Percentiles rank a stretch among this genome's conserved stretches.
phyloP scores from a whole-genome alignment of 2,329 filamentous ascomycete genomes.

The Colletotrichum musicola region DNA sequence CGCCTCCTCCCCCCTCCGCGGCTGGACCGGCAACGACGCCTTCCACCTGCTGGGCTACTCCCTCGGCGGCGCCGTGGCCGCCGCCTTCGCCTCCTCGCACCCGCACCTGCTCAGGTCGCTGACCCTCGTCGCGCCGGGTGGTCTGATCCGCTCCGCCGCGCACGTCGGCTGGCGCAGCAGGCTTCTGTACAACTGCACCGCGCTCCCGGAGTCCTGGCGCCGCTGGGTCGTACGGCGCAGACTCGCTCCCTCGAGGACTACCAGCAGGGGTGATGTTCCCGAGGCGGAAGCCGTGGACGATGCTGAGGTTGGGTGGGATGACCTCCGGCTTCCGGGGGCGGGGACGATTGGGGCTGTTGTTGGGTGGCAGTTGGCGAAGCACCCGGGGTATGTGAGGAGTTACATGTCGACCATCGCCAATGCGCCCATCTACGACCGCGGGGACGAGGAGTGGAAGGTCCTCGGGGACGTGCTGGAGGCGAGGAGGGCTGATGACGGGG shows the following conservation, averaged over 20 bases:
- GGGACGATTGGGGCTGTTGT: constrained; percentile 72
- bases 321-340: constrained; percentile 63
- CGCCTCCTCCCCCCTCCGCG: constrained; percentile 68
- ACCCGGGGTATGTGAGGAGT: constrained; percentile 76
- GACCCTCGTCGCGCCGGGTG: constrained; percentile 75
- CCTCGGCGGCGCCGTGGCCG: constrained; percentile 80
- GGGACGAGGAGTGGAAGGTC: constrained; percentile 69
- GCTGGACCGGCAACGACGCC: constrained; percentile 64
- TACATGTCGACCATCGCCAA: constrained; percentile 79
- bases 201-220: constrained; percentile 71
- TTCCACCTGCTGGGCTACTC: constrained; percentile 86
- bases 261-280: constrained; percentile 48
- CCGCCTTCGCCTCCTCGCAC: constrained; percentile 77
- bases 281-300: constrained; percentile 55
- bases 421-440: constrained; percentile 76
- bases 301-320: constrained; percentile 53
- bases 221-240: constrained; percentile 64
- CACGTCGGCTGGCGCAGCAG: constrained; percentile 72
- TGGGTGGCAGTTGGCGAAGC: constrained; percentile 75
- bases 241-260: constrained; percentile 54
- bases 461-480: constrained; percentile 64
- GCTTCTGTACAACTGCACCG: constrained; percentile 71
- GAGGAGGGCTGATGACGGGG: constrained; percentile 52
- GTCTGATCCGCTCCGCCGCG: constrained; percentile 70
- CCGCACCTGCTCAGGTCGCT: constrained; percentile 73